Conservation (phyloP, 192 early-diverging fungal species). For the Gigaspora rosea region DNA sequence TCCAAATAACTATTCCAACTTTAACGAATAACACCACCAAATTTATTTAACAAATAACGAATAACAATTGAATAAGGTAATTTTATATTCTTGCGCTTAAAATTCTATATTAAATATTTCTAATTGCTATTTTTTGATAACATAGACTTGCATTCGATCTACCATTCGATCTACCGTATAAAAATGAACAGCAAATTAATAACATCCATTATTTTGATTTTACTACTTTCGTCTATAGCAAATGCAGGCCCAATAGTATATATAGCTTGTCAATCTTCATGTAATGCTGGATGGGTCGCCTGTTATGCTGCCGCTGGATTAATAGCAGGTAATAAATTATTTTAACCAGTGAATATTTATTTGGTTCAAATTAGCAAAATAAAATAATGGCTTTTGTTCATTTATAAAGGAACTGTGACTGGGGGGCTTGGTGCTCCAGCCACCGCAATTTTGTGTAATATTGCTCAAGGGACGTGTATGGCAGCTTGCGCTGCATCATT, state of each 20-base stretch:
- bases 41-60: too few species aligned
- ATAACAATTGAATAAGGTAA: too few species aligned
- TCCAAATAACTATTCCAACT: too few species aligned
- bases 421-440: background rate
- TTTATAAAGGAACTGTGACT: background rate
- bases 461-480: conserved; percentile 24
- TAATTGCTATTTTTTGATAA: too few species aligned
- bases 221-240: background rate
- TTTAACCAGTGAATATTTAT: background rate
- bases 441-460: background rate
- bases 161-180: too few species aligned
- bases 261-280: background rate
- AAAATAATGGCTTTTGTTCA: background rate
- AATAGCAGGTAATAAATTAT: background rate
- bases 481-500: conserved; percentile 4
- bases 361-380: background rate
- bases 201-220: too few species aligned
- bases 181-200: too few species aligned
- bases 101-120: too few species aligned
- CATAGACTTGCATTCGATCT: too few species aligned
- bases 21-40: too few species aligned
- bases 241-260: background rate
- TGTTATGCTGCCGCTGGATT: conserved; percentile 6
- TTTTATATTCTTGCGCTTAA: too few species aligned
- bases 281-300: conserved; percentile 15